Evolutionary conservation across 2,329 filamentous ascomycete species (phyloP), one percentile per base, ranked within the genome.

Genomic region (Fusarium pilosicola): DNA sequence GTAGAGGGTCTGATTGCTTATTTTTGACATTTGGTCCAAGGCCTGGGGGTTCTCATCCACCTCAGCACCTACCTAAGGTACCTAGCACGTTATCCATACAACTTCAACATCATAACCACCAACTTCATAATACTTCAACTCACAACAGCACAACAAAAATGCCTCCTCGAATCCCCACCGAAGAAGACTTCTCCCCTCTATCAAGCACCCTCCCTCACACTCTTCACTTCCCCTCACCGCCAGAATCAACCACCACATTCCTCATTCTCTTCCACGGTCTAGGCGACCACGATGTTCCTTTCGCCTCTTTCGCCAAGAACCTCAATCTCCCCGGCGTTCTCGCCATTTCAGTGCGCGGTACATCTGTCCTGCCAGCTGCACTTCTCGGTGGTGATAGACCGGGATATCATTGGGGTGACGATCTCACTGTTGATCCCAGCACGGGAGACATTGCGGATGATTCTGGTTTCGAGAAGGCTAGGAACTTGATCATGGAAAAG

Each of bases 201-300:
- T 57, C 65, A 26, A 57, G 24, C 11, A 70, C 65, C 44, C 73
- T 80, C 28, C 77, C 83, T 18, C 77, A 86, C 66, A 82, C 85
- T 57, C 80, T 88, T 51, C 83, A 87, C 74, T 87, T 85, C 78
- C 87, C 87, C 46, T 80, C 84, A 34, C 86, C 88, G 28, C 84
- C 88, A 42, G 89, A 92, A 69, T 88, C 88, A 18, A 89, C 92
- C 15, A 93, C 91, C 48, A 92, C 95, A 76, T 87, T 97, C 75
- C 89, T 97, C 70, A 84, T 97, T 79, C 88, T 97, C 58, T 90
- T 97, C 65, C 95, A 97, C 82, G 94, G 94, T 73, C 88, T 97
- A 18, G 95, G 95, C 71, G 95, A 97, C 83, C 90, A 88, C 39
- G 88, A 94, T 68, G 78, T 80, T 7, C 86, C 93, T 41, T 97